Base-by-base conservation (phyloP, 495 filamentous ascomycete genomes). In the Aspergillus wentii region DNA sequence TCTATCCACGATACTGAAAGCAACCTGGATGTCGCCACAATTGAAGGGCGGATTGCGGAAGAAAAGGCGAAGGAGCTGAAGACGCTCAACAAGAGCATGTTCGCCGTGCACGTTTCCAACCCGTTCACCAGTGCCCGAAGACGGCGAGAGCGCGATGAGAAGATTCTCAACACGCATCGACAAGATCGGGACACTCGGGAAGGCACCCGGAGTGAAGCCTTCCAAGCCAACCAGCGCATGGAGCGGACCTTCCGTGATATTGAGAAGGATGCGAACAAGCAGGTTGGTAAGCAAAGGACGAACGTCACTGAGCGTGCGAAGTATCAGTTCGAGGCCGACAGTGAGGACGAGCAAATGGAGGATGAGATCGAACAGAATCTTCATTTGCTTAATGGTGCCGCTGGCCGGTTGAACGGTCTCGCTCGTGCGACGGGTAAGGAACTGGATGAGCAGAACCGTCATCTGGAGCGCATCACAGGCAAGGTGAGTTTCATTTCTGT, bases 21-120 rank as follows among this genome's bases (percentile, higher is more conserved):
- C 57, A 83, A 84, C 33, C 67, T 92, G 17, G 83, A 91, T 44
- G 66, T 80, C 35, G 80, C 84, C 0, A 61, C 72, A 3, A 76
- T 74, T 25, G 79, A 88, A 46, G 85, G 81, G 40, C 71, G 74
- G 10, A 54, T 82, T n/a, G 87, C 87, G 0, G 80, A 83, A 35
- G 83, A 83, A 38, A 86, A 83, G 49, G 77, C 85, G 3, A 71
- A 69, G 29, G 86, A 94, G 46, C 60, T 94, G 10, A 88, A 86
- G 62, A 80, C 71, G 0, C 64, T 83, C 6, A 94, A 90, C 51
- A 73, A 80, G 46, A 83, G 77, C 62, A 91, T 94, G 88, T 91
- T 92, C 44, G 82, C 82, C 2, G 71, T 87, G 14, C 82, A 87
- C 42, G 76, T 88, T 10, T 71, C 66, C 13, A 90, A 89, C 46